Conservation (phyloP, 2,329 filamentous ascomycete species). For the Bipolaris cookei region DNA sequence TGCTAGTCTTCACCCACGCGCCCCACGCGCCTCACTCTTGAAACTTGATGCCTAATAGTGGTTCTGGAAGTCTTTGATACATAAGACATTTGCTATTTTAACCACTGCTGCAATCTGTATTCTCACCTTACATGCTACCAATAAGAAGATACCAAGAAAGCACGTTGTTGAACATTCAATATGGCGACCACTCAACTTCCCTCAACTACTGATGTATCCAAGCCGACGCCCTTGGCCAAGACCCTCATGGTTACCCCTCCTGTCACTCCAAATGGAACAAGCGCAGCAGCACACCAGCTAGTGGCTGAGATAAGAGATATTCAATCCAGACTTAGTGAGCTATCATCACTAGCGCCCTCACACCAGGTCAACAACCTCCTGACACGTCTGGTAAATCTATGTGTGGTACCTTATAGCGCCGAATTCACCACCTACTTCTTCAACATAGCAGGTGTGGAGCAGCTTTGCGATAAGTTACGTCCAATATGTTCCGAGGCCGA, state of each 20-base stretch:
- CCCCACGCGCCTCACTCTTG: not conserved
- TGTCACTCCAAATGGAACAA: slow-evolving; percentile 28
- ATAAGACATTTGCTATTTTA: not conserved
- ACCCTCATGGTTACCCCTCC: slow-evolving; percentile 25
- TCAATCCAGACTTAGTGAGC: slow-evolving; percentile 17
- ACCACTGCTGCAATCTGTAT: not conserved
- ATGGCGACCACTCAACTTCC: slow-evolving; percentile 2
- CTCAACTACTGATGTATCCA: not conserved
- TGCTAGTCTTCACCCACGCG: slow-evolving; percentile 5
- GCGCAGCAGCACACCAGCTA: slow-evolving; percentile 27
- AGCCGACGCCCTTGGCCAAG: not conserved
- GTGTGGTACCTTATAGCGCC: slow-evolving; percentile 36
- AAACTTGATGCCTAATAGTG: not conserved
- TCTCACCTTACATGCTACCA: not conserved
- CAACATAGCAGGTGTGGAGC: slow-evolving; percentile 36
- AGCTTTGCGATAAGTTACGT: slow-evolving; percentile 50
- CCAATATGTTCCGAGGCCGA: slow-evolving; percentile 55
- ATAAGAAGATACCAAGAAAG: not conserved
- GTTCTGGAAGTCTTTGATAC: slow-evolving; percentile 1
- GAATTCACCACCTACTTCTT: slow-evolving; percentile 38
- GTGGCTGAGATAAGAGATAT: slow-evolving; percentile 32
- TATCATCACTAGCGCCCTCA: slow-evolving; percentile 41
- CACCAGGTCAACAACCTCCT: slow-evolving; percentile 46
- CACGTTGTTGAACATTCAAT: not conserved
- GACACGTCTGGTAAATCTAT: slow-evolving; percentile 48